phyloP scores from a whole-genome alignment of 2,329 filamentous ascomycete genomes.

The Scytalidium sp. region DNA sequence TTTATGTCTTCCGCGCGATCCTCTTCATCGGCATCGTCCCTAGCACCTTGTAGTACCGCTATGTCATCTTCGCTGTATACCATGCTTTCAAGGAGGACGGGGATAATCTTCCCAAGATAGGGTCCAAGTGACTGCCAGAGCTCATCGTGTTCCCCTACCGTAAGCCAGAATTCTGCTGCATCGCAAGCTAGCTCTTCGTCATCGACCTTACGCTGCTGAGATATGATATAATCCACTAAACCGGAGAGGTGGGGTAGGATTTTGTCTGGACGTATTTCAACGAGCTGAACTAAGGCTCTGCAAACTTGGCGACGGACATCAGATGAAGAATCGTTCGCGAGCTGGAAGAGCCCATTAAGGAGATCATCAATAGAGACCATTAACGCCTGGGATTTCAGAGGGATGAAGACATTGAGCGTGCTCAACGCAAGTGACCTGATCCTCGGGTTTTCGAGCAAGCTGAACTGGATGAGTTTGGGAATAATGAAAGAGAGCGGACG shows the following conservation, averaged over 20 bases:
- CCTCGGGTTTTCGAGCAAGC: slow-evolving; percentile 69
- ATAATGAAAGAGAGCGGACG: slow-evolving; percentile 84
- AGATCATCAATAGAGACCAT: slow-evolving; percentile 77
- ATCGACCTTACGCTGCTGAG: slow-evolving; percentile 76
- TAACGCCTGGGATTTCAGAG: slow-evolving; percentile 79
- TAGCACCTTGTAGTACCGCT: slow-evolving; percentile 75
- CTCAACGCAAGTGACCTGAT: slow-evolving; percentile 78
- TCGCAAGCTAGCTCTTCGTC: slow-evolving; percentile 91
- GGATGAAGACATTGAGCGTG: slow-evolving; percentile 88
- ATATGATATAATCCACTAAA: slow-evolving; percentile 88
- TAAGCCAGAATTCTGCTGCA: slow-evolving; percentile 96
- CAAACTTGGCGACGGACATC: slow-evolving; percentile 93
- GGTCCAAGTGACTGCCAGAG: slow-evolving; percentile 75
- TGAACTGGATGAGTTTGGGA: slow-evolving; percentile 86
- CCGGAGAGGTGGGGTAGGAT: slow-evolving; percentile 83
- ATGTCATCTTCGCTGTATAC: slow-evolving; percentile 95
- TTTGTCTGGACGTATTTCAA: slow-evolving; percentile 87
- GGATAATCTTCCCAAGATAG: slow-evolving; percentile 80
- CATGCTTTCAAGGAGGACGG: slow-evolving; percentile 90
- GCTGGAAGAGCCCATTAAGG: slow-evolving; percentile 76
- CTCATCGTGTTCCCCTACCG: slow-evolving; percentile 81
- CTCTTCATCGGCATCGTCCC: slow-evolving; percentile 87
- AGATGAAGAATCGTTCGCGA: slow-evolving; percentile 72
- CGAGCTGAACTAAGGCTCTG: slow-evolving; percentile 86
- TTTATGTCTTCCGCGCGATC: slow-evolving; percentile 90